Conservation (phyloP, 441 rosid species). For the Mallotus repandus region DNA sequence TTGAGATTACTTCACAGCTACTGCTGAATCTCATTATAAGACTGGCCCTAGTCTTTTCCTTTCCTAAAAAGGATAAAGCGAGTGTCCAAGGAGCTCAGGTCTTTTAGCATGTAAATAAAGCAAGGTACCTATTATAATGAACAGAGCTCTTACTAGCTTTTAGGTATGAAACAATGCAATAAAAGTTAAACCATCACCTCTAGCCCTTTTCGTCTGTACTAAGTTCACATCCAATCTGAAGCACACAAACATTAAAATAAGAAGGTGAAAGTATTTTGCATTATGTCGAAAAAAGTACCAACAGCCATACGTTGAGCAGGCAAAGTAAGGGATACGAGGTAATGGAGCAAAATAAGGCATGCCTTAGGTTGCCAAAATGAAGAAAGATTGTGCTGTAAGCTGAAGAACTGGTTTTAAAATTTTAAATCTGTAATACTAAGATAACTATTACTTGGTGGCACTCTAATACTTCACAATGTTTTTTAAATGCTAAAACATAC, state of each 20-base stretch:
- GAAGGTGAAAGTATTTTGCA: not conserved
- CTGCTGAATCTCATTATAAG: not conserved
- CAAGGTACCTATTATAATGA: not conserved
- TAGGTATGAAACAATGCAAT: not conserved
- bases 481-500: not conserved
- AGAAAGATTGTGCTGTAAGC: not conserved
- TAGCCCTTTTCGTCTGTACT: not conserved
- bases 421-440: too few relatives aligned
- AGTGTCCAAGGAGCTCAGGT: not conserved
- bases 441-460: not conserved
- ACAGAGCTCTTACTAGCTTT: not conserved
- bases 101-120: not conserved
- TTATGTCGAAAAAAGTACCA: not conserved
- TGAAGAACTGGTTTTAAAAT: not conserved
- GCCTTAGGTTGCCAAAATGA: not conserved
- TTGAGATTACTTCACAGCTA: slow-evolving; percentile 1
- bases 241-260: not conserved
- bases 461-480: not conserved
- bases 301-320: not conserved
- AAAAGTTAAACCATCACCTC: not conserved
- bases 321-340: not conserved
- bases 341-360: not conserved
- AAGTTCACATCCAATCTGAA: slow-evolving; percentile 8
- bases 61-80: not conserved
- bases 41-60: not conserved